Conservation (phyloP, 2,329 filamentous ascomycete genomes). For the Conoideocrella luteorostrata region DNA sequence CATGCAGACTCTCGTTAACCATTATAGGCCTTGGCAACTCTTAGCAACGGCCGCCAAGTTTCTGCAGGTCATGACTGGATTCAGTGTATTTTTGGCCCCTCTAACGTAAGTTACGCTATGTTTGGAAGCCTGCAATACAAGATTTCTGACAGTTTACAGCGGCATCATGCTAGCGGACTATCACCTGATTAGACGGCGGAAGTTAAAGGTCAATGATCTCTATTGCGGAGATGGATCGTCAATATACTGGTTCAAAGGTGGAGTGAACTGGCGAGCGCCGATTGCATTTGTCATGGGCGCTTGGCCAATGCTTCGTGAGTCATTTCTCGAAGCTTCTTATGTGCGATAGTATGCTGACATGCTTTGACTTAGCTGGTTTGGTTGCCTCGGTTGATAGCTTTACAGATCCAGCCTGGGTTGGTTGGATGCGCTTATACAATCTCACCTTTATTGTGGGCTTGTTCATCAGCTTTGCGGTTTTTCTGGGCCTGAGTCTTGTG, state of each 20-base stretch:
- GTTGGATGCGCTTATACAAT: conserved; percentile 32
- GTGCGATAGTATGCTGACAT: conserved; percentile 8
- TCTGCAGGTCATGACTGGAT: conserved; percentile 19
- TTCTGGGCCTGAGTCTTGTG: neutral
- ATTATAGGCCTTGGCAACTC: conserved; percentile 21
- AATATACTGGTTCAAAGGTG: conserved; percentile 30
- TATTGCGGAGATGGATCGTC: conserved; percentile 25
- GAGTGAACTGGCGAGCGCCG: conserved; percentile 30
- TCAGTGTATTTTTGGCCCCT: conserved; percentile 18
- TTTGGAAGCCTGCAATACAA: neutral
- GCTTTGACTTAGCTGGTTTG: conserved; percentile 16
- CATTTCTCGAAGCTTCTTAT: neutral
- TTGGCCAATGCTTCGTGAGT: conserved; percentile 18
- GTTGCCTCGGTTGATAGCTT: conserved; percentile 16
- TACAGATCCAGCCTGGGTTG: conserved; percentile 15
- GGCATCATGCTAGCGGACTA: conserved; percentile 26
- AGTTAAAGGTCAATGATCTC: conserved; percentile 30
- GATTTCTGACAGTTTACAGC: conserved; percentile 2
- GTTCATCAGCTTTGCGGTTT: conserved; percentile 9
- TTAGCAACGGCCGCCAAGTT: conserved; percentile 21
- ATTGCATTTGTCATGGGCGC: conserved; percentile 25
- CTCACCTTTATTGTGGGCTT: conserved; percentile 35
- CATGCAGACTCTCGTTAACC: neutral
- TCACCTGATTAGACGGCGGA: conserved; percentile 23
- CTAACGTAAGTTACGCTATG: conserved; percentile 10